A percentile compares a stretch with the other conserved stretches of the same genome.
phyloP scores from a whole-genome alignment of 352 stramenopile species.

The Globisporangium cylindrosporum region DNA sequence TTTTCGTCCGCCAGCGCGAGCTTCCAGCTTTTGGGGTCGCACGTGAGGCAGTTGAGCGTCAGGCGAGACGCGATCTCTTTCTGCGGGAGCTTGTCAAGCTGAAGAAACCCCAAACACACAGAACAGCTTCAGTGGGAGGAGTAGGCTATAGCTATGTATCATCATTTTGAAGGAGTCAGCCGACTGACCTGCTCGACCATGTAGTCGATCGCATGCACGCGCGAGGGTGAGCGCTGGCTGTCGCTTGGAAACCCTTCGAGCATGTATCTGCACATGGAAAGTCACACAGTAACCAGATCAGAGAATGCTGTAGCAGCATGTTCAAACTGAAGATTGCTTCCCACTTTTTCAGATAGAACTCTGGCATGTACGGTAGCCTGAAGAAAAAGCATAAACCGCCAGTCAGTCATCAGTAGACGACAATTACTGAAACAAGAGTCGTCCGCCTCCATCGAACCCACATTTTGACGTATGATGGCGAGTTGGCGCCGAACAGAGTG shows the following conservation, averaged over 20 bases:
- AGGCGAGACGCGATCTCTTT: conserved; percentile 62
- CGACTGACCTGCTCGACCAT: conserved; percentile 57
- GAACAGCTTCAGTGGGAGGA: background rate
- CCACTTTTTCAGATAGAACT: conserved; percentile 76
- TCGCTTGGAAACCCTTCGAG: conserved; percentile 49
- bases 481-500: conserved; percentile 34
- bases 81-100: conserved; percentile 59
- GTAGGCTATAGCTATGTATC: background rate
- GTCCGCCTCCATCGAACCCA: conserved; percentile 10
- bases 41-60: conserved; percentile 54
- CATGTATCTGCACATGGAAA: conserved; percentile 38
- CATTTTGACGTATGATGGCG: conserved; percentile 49
- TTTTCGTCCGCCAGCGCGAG: conserved; percentile 43
- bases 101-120: no score
- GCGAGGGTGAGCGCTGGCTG: conserved; percentile 22
- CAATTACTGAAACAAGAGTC: background rate
- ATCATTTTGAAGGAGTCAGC: background rate
- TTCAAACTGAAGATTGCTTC: background rate
- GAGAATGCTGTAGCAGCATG: background rate
- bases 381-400: background rate
- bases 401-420: background rate
- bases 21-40: conserved; percentile 46
- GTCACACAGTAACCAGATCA: background rate
- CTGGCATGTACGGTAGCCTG: conserved; percentile 63
- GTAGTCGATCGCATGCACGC: conserved; percentile 51